Base-by-base conservation (phyloP, 2,329 filamentous ascomycete genomes). In the Sclerotinia spermophila region DNA sequence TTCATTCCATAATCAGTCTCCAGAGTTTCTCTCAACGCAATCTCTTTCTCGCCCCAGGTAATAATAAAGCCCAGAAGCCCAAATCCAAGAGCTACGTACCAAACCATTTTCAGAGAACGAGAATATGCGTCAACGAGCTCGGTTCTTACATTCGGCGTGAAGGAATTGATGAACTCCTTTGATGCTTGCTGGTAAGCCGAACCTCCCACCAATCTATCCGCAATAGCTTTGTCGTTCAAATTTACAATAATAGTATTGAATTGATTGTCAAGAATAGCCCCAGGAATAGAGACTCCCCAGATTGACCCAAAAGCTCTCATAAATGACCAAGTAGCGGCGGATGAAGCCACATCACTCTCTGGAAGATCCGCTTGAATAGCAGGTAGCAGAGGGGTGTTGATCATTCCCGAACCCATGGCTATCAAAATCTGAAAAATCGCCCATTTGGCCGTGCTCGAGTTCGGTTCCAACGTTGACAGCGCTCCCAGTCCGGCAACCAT, bases 1-100 rank as follows among this genome's bases (percentile, higher is more conserved):
- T 48, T n/a, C 27, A 64, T 64, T 45, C 60, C 60, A 19, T 27
- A 64, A 48, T 64, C 40, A 33, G 60, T 64, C 35, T 48, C 42
- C 17, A 64, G 38, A 15, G 10, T 40, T 45, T n/a, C 45, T 33
- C 60, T n/a, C n/a, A 64, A 40, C 6, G 42, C 40, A 24, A 64
- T 48, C 30, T 64, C 40, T 40, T 64, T 64, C 21, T 64, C 60
- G 7, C 30, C 60, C 27, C 24, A 30, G 19, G 30, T 27, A 48
- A 15, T 40, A 64, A 64, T 13, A 35, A 48, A 7, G 17, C 60
- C 60, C 24, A 40, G 33, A 48, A 24, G 7, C 45, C 60, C 60
- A 64, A 64, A 44, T 30, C 40, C 60, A 64, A 44, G 38, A 11
- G 60, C 60, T 38, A 13, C 42, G 24, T 48, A 48, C 61, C 42